These are phyloP conservation scores for Eucalyptus curtisii DNA, from an alignment of 345 rosid species.

Conservation along the genomic window DNA sequence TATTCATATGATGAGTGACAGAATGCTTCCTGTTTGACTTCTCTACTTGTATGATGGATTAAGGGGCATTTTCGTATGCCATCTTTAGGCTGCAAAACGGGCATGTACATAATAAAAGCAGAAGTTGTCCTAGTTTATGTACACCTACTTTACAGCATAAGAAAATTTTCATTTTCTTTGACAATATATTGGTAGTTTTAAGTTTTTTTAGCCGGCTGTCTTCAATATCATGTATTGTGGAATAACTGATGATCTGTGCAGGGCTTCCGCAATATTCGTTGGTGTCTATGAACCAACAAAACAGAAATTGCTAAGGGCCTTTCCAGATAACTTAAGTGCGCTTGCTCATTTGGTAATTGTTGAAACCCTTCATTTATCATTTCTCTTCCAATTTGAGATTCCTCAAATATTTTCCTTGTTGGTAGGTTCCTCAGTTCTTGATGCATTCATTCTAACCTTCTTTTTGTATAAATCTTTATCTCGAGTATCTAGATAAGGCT, in stretches of 20 bases:
- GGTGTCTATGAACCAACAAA: slow-evolving; percentile 96
- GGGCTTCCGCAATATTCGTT: slow-evolving; percentile 91
- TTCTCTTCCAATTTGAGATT: neutral
- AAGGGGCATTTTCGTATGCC: neutral
- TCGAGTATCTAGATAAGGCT: neutral
- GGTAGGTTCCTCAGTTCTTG: neutral
- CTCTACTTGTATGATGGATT: neutral
- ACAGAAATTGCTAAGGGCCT: slow-evolving; percentile 61
- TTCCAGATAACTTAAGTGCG: slow-evolving; percentile 84
- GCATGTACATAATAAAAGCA: neutral
- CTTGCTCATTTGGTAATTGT: slow-evolving; percentile 64
- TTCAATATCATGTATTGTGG: neutral
- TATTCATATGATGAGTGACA: neutral
- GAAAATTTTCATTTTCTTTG: neutral
- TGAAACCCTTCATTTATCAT: slow-evolving; percentile 1
- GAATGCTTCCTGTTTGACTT: neutral
- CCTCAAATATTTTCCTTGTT: neutral
- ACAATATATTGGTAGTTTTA: neutral
- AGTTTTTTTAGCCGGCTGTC: neutral
- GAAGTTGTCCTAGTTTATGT: neutral
- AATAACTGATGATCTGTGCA: neutral
- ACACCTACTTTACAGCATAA: neutral
- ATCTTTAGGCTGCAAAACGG: neutral
- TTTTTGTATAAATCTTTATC: neutral
- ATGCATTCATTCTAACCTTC: neutral